phyloP scores from a whole-genome alignment of 768 basidiomycete species.

The Amanita muscaria region DNA sequence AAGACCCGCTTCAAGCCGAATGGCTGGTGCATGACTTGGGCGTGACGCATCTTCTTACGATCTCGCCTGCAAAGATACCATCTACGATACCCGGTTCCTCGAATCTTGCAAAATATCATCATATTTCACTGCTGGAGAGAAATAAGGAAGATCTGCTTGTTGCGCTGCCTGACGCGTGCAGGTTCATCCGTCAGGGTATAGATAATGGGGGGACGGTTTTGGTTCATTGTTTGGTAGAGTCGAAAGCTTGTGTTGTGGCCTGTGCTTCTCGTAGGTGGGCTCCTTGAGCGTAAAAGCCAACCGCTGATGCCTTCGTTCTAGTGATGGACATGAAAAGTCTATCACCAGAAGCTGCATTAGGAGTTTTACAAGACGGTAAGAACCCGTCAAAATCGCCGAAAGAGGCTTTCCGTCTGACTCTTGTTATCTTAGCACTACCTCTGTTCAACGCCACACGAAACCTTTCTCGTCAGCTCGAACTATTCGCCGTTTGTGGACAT shows the following conservation, averaged over 20 bases:
- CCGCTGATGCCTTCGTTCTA: constrained; percentile 14
- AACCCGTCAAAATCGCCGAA: background rate
- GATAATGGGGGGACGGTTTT: constrained; percentile 37
- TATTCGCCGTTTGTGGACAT: constrained; percentile 35
- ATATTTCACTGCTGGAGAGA: constrained; percentile 32
- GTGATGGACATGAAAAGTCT: constrained; percentile 39
- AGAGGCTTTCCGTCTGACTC: background rate
- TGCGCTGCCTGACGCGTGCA: constrained; percentile 36
- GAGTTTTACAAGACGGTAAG: constrained; percentile 35
- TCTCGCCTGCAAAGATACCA: constrained; percentile 42
- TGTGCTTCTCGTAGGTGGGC: constrained; percentile 44
- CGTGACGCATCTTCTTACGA: constrained; percentile 44
- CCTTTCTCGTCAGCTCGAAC: constrained; percentile 39
- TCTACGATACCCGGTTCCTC: constrained; percentile 18
- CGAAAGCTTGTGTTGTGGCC: constrained; percentile 42
- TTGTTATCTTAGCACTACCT: constrained; percentile 32
- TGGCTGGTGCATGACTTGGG: constrained; percentile 42
- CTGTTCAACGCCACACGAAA: constrained; percentile 41
- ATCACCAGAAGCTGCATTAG: constrained; percentile 30
- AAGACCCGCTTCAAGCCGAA: constrained; percentile 39
- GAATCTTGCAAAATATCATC: constrained; percentile 28
- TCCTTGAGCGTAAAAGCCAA: background rate
- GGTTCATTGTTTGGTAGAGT: constrained; percentile 46
- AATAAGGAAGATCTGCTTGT: constrained; percentile 34
- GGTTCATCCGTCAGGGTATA: constrained; percentile 36